Percentiles rank a stretch among this genome's conserved stretches.
Conservation (phyloP, 2,329 filamentous ascomycete genomes). For the Xylariales sp. region DNA sequence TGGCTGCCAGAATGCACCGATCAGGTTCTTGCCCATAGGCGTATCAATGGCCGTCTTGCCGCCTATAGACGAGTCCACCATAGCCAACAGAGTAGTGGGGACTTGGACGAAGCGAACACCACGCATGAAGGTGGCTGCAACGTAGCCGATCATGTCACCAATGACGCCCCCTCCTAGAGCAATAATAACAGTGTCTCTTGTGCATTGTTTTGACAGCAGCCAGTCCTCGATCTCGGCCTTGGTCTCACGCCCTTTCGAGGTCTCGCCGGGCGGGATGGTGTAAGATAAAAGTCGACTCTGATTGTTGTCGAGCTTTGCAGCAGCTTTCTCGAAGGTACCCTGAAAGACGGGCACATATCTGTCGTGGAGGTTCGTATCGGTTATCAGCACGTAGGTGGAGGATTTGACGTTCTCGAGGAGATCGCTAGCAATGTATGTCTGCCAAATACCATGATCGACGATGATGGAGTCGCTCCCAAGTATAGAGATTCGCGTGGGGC, state of each 20-base stretch:
- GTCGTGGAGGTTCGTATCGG: slow-evolving; percentile 84
- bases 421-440: slow-evolving; percentile 74
- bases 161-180: slow-evolving; percentile 95
- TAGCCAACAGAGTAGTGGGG: slow-evolving; percentile 87
- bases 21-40: slow-evolving; percentile 89
- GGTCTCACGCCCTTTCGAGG: slow-evolving; percentile 86
- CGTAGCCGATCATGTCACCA: slow-evolving; percentile 95
- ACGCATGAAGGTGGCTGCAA: slow-evolving; percentile 97
- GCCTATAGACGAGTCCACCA: slow-evolving; percentile 98
- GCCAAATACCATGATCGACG: slow-evolving; percentile 88
- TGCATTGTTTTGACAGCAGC: slow-evolving; percentile 90
- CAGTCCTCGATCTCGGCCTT: slow-evolving; percentile 97
- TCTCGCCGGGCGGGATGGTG: slow-evolving; percentile 84
- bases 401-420: slow-evolving; percentile 72
- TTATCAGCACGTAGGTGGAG: slow-evolving; percentile 93
- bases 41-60: slow-evolving; percentile 98
- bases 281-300: slow-evolving; percentile 75
- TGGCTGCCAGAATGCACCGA: slow-evolving; percentile 96
- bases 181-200: slow-evolving; percentile 89
- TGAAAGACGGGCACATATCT: slow-evolving; percentile 78
- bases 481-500: slow-evolving; percentile 66
- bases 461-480: slow-evolving; percentile 87
- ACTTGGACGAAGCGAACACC: slow-evolving; percentile 95
- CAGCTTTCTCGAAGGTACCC: slow-evolving; percentile 54
- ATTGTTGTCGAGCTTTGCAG: slow-evolving; percentile 21